A percentile compares a stretch with the other conserved stretches of the same genome.
phyloP scores from a whole-genome alignment of 2,329 filamentous ascomycete genomes.

The Exophiala spinifera region DNA sequence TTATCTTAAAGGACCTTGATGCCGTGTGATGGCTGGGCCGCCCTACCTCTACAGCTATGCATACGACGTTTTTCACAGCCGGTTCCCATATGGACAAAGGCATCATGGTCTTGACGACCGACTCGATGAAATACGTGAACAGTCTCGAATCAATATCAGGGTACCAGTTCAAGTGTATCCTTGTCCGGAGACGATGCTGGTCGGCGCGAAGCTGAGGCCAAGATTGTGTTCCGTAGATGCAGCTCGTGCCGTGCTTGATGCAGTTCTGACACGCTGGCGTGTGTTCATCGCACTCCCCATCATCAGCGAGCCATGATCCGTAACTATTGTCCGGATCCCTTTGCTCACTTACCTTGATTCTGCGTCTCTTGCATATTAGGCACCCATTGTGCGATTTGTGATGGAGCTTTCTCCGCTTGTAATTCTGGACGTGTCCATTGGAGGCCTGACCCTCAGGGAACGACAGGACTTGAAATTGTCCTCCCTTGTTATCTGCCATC shows the following conservation, averaged over 20 bases:
- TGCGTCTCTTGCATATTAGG: slow-evolving; percentile 35
- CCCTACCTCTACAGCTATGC: slow-evolving; percentile 3
- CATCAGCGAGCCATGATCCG: background rate
- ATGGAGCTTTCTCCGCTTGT: slow-evolving; percentile 32
- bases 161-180: slow-evolving; percentile 17
- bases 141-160: slow-evolving; percentile 34
- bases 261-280: slow-evolving; percentile 35
- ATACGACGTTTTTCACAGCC: background rate
- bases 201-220: slow-evolving; percentile 16
- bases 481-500: background rate
- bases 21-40: background rate
- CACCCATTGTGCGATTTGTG: slow-evolving; percentile 37
- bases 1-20: no score
- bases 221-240: slow-evolving; percentile 23
- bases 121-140: slow-evolving; percentile 33
- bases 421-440: slow-evolving; percentile 1
- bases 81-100: slow-evolving; percentile 2
- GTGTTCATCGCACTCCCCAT: slow-evolving; percentile 36
- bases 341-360: slow-evolving; percentile 37
- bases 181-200: slow-evolving; percentile 24
- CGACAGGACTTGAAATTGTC: slow-evolving; percentile 1
- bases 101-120: slow-evolving; percentile 5
- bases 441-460: background rate
- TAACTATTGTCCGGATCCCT: no score
- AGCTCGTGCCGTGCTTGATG: slow-evolving; percentile 31